These are phyloP conservation scores for Pseudopithomyces maydicus DNA, from an alignment of 2,329 filamentous ascomycete species.

Conservation along the genomic window DNA sequence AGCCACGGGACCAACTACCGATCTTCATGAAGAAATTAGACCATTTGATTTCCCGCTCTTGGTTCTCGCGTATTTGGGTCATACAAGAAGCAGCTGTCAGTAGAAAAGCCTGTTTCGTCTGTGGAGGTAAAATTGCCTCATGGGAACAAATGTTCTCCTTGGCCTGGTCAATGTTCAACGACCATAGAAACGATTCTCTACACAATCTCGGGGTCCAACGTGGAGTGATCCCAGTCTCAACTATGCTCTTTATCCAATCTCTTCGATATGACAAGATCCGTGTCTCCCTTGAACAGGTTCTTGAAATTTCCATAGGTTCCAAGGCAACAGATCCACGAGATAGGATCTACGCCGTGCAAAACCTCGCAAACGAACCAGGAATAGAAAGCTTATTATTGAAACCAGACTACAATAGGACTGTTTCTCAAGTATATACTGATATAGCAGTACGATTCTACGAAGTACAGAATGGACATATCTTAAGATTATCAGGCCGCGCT, in stretches of 20 bases:
- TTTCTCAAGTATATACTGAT: background rate
- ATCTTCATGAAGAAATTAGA: background rate
- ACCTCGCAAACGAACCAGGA: background rate
- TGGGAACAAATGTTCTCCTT: background rate
- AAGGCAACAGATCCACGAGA: background rate
- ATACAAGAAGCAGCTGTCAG: slow-evolving; percentile 4
- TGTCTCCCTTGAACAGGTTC: background rate
- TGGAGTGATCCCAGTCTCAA: no score
- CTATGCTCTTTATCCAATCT: background rate
- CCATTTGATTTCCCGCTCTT: background rate
- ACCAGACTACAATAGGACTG: background rate
- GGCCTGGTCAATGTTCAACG: background rate
- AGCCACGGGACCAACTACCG: background rate
- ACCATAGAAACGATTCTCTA: no score
- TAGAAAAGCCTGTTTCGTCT: background rate
- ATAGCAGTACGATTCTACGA: background rate
- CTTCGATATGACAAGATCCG: background rate
- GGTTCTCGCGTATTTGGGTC: slow-evolving; percentile 9
- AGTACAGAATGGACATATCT: background rate
- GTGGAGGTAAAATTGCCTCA: background rate
- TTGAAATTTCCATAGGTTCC: background rate
- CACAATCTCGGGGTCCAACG: no score
- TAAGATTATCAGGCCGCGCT: background rate
- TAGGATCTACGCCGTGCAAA: background rate
- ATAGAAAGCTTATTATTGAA: background rate